Percentiles rank a stretch among this genome's conserved stretches.
Evolutionary conservation across 139 green algal genomes (phyloP).

Genomic region (Mesotaenium endlicherianum): DNA sequence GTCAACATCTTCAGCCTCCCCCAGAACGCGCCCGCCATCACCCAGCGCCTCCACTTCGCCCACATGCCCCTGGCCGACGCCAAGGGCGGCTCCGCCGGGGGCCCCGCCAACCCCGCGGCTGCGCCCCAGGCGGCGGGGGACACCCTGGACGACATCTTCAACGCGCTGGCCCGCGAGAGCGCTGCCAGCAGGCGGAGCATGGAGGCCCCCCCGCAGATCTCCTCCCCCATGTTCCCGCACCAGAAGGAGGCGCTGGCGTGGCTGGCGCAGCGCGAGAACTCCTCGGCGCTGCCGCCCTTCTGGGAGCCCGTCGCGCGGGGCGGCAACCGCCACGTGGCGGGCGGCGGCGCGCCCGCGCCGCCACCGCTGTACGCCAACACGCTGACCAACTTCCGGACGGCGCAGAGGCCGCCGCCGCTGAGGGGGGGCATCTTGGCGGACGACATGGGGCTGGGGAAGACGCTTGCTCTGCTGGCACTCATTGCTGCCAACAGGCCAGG

Average conservation of each 20-base stretch:
- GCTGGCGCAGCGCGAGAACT: slow-evolving; percentile 72
- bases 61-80: neutral
- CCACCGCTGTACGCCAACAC: slow-evolving; percentile 37
- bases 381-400: slow-evolving; percentile 56
- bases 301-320: slow-evolving; percentile 51
- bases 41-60: neutral
- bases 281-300: slow-evolving; percentile 62
- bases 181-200: slow-evolving; percentile 7
- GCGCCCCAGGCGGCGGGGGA: neutral
- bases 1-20: neutral
- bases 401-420: slow-evolving; percentile 34
- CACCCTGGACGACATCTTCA: slow-evolving; percentile 5
- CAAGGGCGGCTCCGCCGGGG: neutral
- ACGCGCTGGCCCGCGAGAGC: neutral
- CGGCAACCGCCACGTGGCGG: neutral
- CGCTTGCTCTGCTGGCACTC: slow-evolving; percentile 50
- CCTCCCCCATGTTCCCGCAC: slow-evolving; percentile 60
- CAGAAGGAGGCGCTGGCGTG: slow-evolving; percentile 68
- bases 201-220: slow-evolving; percentile 30
- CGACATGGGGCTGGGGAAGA: slow-evolving; percentile 40
- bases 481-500: slow-evolving; percentile 65
- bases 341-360: neutral
- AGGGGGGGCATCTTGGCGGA: slow-evolving; percentile 34
- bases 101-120: neutral
- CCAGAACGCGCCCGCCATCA: neutral